These are phyloP conservation scores for Tolypocladium tundrense DNA, from an alignment of 2,329 filamentous ascomycete genomes.

Conservation along the genomic window DNA sequence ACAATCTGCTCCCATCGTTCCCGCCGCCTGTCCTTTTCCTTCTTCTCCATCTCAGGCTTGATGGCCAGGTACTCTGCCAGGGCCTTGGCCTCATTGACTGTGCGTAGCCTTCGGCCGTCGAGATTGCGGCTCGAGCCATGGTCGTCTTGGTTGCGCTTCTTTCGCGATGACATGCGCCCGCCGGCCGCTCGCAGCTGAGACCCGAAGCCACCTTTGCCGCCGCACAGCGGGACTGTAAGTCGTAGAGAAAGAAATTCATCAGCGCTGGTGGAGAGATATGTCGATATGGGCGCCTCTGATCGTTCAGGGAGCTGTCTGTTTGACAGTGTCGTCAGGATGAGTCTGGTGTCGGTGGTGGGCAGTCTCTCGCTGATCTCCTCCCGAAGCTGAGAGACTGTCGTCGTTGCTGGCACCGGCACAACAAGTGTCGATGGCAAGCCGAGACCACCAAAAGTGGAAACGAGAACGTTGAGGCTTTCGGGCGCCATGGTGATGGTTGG, in stretches of 20 bases:
- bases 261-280: constrained; percentile 43
- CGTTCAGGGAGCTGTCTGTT: constrained; percentile 57
- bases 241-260: constrained; percentile 74
- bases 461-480: constrained; percentile 63
- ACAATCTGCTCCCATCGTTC: constrained; percentile 85
- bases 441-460: constrained; percentile 76
- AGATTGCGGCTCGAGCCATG: constrained; percentile 89
- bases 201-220: constrained; percentile 96
- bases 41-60: constrained; percentile 94
- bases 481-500: constrained; percentile 36
- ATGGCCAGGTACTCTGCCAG: constrained; percentile 90
- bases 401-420: constrained; percentile 57
- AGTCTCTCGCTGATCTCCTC: constrained; percentile 50
- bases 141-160: constrained; percentile 76
- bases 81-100: constrained; percentile 89
- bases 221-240: constrained; percentile 67
- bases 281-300: constrained; percentile 46
- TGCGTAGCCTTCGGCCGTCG: constrained; percentile 80
- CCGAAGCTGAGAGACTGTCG: constrained; percentile 58
- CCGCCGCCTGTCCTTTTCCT: constrained; percentile 78
- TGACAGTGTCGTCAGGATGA: constrained; percentile 73
- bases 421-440: constrained; percentile 74
- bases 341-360: constrained; percentile 44
- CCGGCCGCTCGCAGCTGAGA: constrained; percentile 94
- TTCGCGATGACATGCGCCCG: constrained; percentile 93